Evolutionary conservation across 495 filamentous ascomycete genomes (phyloP).

Genomic region (Echria macrotheca): DNA sequence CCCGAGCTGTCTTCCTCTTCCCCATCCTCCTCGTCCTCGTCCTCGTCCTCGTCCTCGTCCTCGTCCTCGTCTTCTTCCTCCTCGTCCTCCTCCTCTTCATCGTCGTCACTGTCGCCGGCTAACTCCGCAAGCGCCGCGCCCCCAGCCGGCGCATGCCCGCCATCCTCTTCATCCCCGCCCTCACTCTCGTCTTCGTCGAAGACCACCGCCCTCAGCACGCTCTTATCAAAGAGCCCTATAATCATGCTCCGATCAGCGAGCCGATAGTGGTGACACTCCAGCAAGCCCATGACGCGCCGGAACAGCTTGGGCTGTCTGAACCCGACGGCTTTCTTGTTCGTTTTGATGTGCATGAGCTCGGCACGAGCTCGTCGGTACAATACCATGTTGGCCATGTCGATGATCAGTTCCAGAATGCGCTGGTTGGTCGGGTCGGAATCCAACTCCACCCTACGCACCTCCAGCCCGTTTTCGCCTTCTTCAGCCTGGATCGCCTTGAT

Average conservation of each 20-base stretch:
- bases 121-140: not conserved
- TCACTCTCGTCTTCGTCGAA: constrained; percentile 42
- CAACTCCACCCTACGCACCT: constrained; percentile 33
- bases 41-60: constrained; percentile 17
- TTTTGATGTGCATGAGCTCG: constrained; percentile 59
- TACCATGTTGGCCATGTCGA: constrained; percentile 86
- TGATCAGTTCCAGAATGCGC: constrained; percentile 69
- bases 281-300: constrained; percentile 70
- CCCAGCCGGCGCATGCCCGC: constrained; percentile 1
- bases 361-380: constrained; percentile 69
- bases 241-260: constrained; percentile 79
- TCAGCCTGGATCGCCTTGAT: constrained; percentile 30
- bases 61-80: constrained; percentile 12
- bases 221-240: constrained; percentile 88
- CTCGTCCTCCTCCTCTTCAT: constrained; percentile 9
- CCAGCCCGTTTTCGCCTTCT: constrained; percentile 24
- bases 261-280: constrained; percentile 89
- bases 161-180: not conserved
- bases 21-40: constrained; percentile 12
- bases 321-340: constrained; percentile 48
- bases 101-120: constrained; percentile 19
- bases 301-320: constrained; percentile 77
- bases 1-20: constrained; percentile 31
- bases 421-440: constrained; percentile 65
- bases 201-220: constrained; percentile 75